Percentiles rank a stretch among this genome's conserved stretches.
Evolutionary conservation across 495 filamentous ascomycete genomes (phyloP).

Genomic region (Sphaerosporella brunnea): DNA sequence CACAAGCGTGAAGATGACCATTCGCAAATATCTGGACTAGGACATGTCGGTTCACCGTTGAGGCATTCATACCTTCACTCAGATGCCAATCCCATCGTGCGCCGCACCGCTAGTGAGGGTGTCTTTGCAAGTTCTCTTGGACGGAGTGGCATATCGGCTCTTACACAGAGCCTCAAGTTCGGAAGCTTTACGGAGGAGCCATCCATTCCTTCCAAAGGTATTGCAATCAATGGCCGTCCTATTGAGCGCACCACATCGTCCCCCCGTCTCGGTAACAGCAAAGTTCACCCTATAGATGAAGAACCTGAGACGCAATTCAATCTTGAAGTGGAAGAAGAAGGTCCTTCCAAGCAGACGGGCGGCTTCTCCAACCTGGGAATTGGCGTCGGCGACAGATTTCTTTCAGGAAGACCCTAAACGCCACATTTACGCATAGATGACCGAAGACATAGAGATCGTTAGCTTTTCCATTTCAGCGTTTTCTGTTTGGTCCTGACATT

Average conservation of each 20-base stretch:
- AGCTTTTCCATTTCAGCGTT: background rate
- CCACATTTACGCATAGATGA: background rate
- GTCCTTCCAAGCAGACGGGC: constrained; percentile 8
- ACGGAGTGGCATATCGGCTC: constrained; percentile 33
- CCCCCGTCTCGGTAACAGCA: constrained; percentile 23
- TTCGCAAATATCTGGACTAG: constrained; percentile 44
- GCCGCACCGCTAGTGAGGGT: constrained; percentile 35
- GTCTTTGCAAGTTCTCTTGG: constrained; percentile 50
- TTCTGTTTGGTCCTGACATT: background rate
- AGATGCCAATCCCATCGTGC: constrained; percentile 48
- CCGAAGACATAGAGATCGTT: background rate
- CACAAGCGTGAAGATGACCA: constrained; percentile 59
- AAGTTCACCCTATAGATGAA: constrained; percentile 26
- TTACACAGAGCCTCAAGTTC: constrained; percentile 30
- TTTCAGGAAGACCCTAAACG: background rate
- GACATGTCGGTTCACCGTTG: constrained; percentile 83
- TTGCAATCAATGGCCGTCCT: constrained; percentile 17
- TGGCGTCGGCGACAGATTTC: background rate
- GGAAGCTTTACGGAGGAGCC: constrained; percentile 26
- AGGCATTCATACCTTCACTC: constrained; percentile 57
- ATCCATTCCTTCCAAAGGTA: constrained; percentile 9
- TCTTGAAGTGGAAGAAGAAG: constrained; percentile 25
- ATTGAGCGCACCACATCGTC: constrained; percentile 27
- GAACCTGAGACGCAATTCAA: constrained; percentile 23
- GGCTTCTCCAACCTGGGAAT: constrained; percentile 14